Percentiles rank a stretch among this genome's conserved stretches.
Conservation (phyloP, 129 eudicot genomes). For the Solidago caesia region DNA sequence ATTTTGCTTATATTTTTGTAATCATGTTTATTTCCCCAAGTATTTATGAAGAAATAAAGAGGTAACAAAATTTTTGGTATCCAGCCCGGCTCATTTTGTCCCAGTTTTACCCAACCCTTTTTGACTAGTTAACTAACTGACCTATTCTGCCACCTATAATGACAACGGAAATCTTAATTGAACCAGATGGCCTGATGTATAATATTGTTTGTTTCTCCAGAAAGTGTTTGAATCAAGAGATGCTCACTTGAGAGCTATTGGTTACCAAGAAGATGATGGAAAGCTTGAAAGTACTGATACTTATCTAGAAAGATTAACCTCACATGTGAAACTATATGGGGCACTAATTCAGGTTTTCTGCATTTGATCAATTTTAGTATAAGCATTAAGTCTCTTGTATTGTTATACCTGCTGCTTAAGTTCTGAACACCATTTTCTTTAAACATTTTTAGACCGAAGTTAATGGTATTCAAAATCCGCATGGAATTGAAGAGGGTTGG, state of each 20-base stretch:
- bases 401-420: neutral
- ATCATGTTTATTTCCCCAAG: neutral
- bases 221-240: conserved; percentile 51
- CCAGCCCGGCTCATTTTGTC: neutral
- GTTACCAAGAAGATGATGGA: conserved; percentile 77
- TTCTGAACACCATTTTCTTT: neutral
- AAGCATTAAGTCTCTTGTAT: neutral
- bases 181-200: neutral
- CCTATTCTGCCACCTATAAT: conserved; percentile 1
- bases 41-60: neutral
- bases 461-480: conserved; percentile 55
- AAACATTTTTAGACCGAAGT: conserved; percentile 68
- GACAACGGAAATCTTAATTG: neutral
- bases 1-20: neutral
- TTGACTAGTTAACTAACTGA: neutral
- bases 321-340: conserved; percentile 80
- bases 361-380: conserved; percentile 13
- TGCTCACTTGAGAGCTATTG: conserved; percentile 65
- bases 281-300: conserved; percentile 58
- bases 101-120: neutral
- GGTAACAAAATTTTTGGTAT: neutral
- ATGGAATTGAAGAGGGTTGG: conserved; percentile 93
- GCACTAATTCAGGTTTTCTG: conserved; percentile 83
- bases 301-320: conserved; percentile 46
- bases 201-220: conserved; percentile 32